Percentiles rank a stretch among this genome's conserved stretches.
These are phyloP conservation scores for Cordyceps fumosorosea DNA, from an alignment of 2,329 filamentous ascomycete genomes.

Conservation along the genomic window DNA sequence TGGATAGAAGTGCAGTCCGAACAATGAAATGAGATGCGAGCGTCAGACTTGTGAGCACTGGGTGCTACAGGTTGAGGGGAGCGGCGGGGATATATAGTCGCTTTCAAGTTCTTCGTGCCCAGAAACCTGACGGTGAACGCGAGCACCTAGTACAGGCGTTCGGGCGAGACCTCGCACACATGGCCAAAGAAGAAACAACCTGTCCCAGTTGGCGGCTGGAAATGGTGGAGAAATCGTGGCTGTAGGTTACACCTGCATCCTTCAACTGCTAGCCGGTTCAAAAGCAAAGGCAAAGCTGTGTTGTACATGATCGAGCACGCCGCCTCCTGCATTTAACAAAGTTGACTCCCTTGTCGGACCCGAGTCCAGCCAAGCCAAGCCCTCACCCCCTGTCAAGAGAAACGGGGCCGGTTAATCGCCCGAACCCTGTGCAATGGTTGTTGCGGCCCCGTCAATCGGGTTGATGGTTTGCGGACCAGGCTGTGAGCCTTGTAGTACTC, in stretches of 20 bases:
- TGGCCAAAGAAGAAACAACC: constrained; percentile 3
- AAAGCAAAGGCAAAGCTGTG: not conserved
- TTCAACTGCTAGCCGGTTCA: not conserved
- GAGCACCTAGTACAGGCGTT: not conserved
- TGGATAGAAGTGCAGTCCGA: not conserved
- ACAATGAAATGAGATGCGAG: not conserved
- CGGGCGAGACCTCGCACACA: not conserved
- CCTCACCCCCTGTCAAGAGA: not conserved
- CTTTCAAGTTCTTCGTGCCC: not conserved
- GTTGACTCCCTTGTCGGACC: not conserved
- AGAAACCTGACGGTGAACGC: not conserved
- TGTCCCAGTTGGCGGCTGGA: not conserved
- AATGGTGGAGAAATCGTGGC: not conserved
- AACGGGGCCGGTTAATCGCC: not conserved
- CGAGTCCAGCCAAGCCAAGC: constrained; percentile 4
- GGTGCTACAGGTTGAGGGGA: not conserved
- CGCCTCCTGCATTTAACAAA: not conserved
- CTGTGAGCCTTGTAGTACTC: not conserved
- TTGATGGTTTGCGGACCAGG: too few relatives aligned
- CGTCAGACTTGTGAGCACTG: not conserved
- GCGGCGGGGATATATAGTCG: constrained; percentile 2
- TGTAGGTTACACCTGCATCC: not conserved
- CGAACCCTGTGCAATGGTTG: not conserved
- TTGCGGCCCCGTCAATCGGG: not conserved
- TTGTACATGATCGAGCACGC: not conserved